Base-by-base conservation (phyloP, 2,329 filamentous ascomycete species). In the Corinectria fuckeliana region DNA sequence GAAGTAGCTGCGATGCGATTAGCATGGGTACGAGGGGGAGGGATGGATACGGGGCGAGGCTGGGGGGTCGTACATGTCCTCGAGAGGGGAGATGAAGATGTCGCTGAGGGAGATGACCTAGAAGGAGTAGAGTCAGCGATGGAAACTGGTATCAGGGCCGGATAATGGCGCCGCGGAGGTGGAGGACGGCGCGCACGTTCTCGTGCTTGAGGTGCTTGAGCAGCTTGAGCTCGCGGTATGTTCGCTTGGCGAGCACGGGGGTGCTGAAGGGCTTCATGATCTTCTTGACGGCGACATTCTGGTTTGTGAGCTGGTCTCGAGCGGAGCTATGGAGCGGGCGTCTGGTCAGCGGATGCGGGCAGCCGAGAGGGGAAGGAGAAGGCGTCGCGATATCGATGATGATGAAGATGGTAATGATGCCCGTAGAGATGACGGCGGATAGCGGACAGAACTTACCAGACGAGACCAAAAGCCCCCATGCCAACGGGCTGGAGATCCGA, bases 191-290 rank as follows among this genome's bases (percentile, higher is more conserved):
- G 69, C 77, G 52, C 78, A 97, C 94, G 81, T 99, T 99, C 81
- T 99, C 95, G 77, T 99, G 95, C 75, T 89, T 89, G 62, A 99
- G 83, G 75, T 99, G 95, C 83, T 98, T 99, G 73, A 99, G 83
- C 64, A 99, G 86, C 83, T 98, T 99, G 75, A 99, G 82, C 79
- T 99, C 95, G 74, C 95, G 89, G 78, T 99, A 99, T 68, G 95
- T 99, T 75, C 95, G 88, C 84, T 99, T 99, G 59, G 95, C 95
- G 47, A 99, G 85, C 59, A 99, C 95, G 1, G 95, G 93, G n/a
- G 95, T 99, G 84, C 93, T 97, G 81, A 99, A 99, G 9, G 95
- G 95, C 84, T 98, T 99, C 94, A 99, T 98, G 75, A 99, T 99
- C 87, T 99, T 99, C 87, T 99, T 99, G 76, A 99, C 93, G 60